phyloP scores from a whole-genome alignment of 768 basidiomycete species.

The Baorangia bicolor region DNA sequence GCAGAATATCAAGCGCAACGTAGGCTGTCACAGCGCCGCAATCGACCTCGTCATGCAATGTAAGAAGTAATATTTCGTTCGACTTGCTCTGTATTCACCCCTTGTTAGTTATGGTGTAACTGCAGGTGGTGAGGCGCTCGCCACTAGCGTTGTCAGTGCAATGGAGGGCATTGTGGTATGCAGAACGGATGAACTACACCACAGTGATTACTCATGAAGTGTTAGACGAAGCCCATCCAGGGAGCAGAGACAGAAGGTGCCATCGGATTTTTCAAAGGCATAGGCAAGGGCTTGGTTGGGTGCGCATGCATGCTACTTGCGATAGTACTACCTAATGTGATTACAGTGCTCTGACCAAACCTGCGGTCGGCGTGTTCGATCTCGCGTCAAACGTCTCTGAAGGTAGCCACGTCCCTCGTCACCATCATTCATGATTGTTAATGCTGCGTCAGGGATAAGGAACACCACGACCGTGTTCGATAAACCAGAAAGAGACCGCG shows the following conservation, averaged over 20 bases:
- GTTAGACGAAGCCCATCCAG: conserved; percentile 92
- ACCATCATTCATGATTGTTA: neutral
- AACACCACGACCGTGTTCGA: conserved; percentile 99
- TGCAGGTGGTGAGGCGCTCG: conserved; percentile 91
- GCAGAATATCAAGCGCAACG: conserved; percentile 91
- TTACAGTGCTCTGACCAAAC: conserved; percentile 86
- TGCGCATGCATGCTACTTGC: conserved; percentile 31
- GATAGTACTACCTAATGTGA: neutral
- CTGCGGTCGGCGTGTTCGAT: conserved; percentile 95
- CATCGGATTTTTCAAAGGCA: conserved; percentile 95
- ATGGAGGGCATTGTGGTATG: conserved; percentile 91
- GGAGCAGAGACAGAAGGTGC: conserved; percentile 95
- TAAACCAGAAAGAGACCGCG: conserved; percentile 82
- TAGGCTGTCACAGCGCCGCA: conserved; percentile 85
- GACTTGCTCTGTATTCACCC: neutral
- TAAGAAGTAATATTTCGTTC: conserved; percentile 35
- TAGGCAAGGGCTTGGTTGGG: conserved; percentile 97
- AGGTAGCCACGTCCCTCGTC: conserved; percentile 45
- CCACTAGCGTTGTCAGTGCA: conserved; percentile 91
- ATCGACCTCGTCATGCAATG: conserved; percentile 96
- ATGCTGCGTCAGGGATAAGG: conserved; percentile 68
- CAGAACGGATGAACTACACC: conserved; percentile 10
- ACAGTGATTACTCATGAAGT: conserved; percentile 3
- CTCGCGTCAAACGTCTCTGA: conserved; percentile 93
- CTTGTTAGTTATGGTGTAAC: conserved; percentile 83